phyloP scores from a whole-genome alignment of 768 basidiomycete genomes.

The Boletales sp. region DNA sequence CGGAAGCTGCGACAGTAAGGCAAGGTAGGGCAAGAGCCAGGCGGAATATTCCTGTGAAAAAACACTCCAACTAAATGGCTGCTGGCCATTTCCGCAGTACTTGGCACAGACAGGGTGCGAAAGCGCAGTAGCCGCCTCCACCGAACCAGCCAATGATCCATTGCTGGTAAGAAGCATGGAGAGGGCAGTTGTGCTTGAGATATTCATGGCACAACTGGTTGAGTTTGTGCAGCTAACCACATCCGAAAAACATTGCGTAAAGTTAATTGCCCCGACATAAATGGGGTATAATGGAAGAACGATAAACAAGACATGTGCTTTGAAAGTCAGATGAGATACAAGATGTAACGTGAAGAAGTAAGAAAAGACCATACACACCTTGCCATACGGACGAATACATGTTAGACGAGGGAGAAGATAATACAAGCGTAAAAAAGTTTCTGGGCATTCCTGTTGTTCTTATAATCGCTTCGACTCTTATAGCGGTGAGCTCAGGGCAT shows the following conservation, averaged over 20 bases:
- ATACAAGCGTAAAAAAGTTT: too few relatives aligned
- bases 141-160: neutral
- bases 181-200: conserved; percentile 8
- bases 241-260: conserved; percentile 11
- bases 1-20: conserved; percentile 47
- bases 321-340: too few relatives aligned
- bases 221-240: conserved; percentile 2
- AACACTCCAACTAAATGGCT: conserved; percentile 18
- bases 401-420: too few relatives aligned
- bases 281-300: too few relatives aligned
- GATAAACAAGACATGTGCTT: too few relatives aligned
- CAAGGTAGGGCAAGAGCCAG: conserved; percentile 49
- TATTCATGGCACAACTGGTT: neutral
- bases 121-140: conserved; percentile 6
- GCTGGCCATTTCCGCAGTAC: conserved; percentile 10
- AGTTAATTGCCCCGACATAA: too few relatives aligned
- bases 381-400: too few relatives aligned
- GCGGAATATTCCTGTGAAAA: conserved; percentile 37
- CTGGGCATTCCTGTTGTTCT: too few relatives aligned
- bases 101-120: conserved; percentile 1
- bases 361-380: too few relatives aligned
- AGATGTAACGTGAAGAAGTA: too few relatives aligned
- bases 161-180: conserved; percentile 11
- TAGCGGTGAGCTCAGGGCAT: too few relatives aligned
- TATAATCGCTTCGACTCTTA: too few relatives aligned